Conservation (phyloP, 1,284 basidiomycete species). For the Apiotrichum porosum region DNA sequence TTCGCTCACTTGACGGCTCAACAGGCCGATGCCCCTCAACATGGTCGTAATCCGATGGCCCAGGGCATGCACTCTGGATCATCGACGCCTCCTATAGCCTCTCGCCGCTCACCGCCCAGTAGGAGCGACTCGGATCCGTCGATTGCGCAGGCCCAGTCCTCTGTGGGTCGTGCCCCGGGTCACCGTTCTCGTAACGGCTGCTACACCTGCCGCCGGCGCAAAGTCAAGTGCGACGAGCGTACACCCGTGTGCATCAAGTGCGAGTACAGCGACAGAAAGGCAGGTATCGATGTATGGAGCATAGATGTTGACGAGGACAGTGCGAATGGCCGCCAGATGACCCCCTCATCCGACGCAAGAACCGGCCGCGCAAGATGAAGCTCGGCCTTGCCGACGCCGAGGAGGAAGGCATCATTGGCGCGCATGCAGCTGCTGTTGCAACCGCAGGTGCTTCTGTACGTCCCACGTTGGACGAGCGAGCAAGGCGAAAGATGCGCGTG, state of each 20-base stretch:
- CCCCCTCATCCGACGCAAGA: slow-evolving; percentile 21
- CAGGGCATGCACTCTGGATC: too few species aligned
- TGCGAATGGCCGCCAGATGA: slow-evolving; percentile 31
- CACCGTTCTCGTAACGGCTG: slow-evolving; percentile 8
- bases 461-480: slow-evolving; percentile 1
- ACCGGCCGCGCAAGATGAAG: slow-evolving; percentile 15
- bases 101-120: not conserved
- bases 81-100: too few species aligned
- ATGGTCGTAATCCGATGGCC: too few species aligned
- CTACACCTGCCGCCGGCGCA: slow-evolving; percentile 26
- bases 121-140: slow-evolving; percentile 1
- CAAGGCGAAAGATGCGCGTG: slow-evolving; percentile 7
- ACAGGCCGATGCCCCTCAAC: too few species aligned
- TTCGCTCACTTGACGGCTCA: too few species aligned
- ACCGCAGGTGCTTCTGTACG: not conserved
- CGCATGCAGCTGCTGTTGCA: not conserved
- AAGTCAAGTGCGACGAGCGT: slow-evolving; percentile 13
- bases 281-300: not conserved
- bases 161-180: not conserved
- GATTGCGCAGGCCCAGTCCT: not conserved
- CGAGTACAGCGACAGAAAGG: slow-evolving; percentile 8
- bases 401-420: not conserved
- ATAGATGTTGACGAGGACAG: not conserved
- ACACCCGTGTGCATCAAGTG: slow-evolving; percentile 10
- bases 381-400: slow-evolving; percentile 1